Base-by-base conservation (phyloP, 768 basidiomycete species). In the Suillus occidentalis region DNA sequence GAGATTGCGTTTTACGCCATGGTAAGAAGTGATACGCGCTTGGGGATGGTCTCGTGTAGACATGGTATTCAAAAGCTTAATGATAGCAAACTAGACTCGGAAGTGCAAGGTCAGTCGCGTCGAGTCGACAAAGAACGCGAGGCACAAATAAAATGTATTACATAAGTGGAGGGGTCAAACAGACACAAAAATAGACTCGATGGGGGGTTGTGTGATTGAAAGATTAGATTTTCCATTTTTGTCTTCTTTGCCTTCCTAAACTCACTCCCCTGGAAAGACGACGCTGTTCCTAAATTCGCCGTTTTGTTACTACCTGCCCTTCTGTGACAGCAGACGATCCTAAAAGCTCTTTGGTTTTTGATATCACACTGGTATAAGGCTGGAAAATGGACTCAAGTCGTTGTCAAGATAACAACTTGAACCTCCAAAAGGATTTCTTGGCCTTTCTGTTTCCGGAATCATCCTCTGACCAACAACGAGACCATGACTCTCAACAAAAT, bases 1-100 rank as follows among this genome's bases (percentile, higher is more conserved):
- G 4, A 90, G 71, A 42, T 82, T 79, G 40, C 81, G 81, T 68
- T 90, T 91, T 8, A 82, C 68, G 4, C 78, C 78, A 72, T 87
- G 85, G 65, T 85, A 86, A 60, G 75, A 77, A 66, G 82, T 81
- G 43, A 81, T 70, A 36, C 85, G 80, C 18, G 75, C 70, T 49
- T 68, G 71, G 37, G 57, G 43, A 42, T 25, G 58, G 25, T 59
- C 40, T 28, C 58, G 58, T 20, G 22, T 8, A 18, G 58, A 59
- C 58, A 59, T 59, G 18, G 6, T 7, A 31, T 42, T 31, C 40
- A 42, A 13, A 31, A 58, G 25, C 22, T 28, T 10, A 37, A 18
- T 18, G 18, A 59, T 42, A 31, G 40, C 34, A 59, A 42, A 59
- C 34, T 42, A 20, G 39, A 28, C n/a, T n/a, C n/a, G 28, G 10